Evolutionary conservation across 495 filamentous ascomycete genomes (phyloP).

Genomic region (Pyrenula massariospora): DNA sequence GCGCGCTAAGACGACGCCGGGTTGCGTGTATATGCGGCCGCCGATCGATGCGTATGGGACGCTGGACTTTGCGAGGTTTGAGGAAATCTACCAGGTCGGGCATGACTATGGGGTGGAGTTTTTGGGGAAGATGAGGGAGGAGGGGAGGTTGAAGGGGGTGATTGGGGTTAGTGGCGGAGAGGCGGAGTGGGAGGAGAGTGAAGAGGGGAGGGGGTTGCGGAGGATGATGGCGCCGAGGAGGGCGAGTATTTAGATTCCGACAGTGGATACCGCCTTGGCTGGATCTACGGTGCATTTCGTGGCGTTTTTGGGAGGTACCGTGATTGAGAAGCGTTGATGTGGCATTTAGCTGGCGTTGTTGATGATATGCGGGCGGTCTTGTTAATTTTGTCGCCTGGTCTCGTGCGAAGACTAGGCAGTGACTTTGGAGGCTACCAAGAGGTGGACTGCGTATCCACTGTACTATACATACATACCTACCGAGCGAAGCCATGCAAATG

Average conservation of each 20-base stretch:
- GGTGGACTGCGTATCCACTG: too few relatives aligned
- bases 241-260: conserved; percentile 59
- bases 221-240: conserved; percentile 89
- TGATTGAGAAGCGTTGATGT: too few relatives aligned
- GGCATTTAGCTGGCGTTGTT: too few relatives aligned
- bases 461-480: too few relatives aligned
- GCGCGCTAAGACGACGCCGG: conserved; percentile 74
- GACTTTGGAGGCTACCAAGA: too few relatives aligned
- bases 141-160: conserved; percentile 50
- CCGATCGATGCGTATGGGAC: conserved; percentile 91
- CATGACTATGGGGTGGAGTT: conserved; percentile 76
- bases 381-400: too few relatives aligned
- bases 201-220: conserved; percentile 78
- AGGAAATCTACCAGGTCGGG: conserved; percentile 87
- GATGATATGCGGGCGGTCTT: too few relatives aligned
- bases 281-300: too few relatives aligned
- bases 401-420: too few relatives aligned
- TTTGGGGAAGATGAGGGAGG: conserved; percentile 56
- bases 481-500: too few relatives aligned
- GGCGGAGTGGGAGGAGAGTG: conserved; percentile 53
- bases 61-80: conserved; percentile 91
- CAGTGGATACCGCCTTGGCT: too few relatives aligned
- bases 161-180: neutral
- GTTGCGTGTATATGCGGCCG: conserved; percentile 90
- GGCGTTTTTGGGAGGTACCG: too few relatives aligned